phyloP scores from a whole-genome alignment of 345 rosid genomes.

The Nephelium lappaceum region DNA sequence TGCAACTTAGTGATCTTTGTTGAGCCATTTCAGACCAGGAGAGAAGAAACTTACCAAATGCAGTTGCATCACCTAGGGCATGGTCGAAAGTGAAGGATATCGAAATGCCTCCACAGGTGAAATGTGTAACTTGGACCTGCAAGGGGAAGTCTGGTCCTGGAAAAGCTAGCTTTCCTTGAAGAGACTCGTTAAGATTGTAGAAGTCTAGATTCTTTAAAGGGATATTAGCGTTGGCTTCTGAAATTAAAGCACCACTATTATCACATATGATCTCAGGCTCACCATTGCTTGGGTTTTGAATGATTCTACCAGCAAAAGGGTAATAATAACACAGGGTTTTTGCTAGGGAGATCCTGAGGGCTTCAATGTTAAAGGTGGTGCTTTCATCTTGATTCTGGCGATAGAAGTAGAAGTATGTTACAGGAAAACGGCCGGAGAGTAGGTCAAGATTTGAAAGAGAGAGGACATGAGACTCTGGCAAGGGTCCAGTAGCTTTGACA shows the following conservation, averaged over 20 bases:
- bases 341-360: conserved; percentile 59
- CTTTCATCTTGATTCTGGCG: conserved; percentile 30
- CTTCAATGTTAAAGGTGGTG: conserved; percentile 34
- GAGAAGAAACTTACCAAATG: conserved; percentile 65
- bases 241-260: conserved; percentile 59
- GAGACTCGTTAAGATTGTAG: conserved; percentile 49
- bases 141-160: conserved; percentile 45
- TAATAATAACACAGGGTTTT: conserved; percentile 54
- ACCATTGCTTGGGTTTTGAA: conserved; percentile 39
- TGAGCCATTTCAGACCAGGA: conserved; percentile 75
- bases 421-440: conserved; percentile 84
- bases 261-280: conserved; percentile 73
- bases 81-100: conserved; percentile 80
- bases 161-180: conserved; percentile 58
- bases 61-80: conserved; percentile 78
- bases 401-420: conserved; percentile 80
- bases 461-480: conserved; percentile 31
- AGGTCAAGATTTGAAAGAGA: conserved; percentile 83
- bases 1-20: conserved; percentile 55
- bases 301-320: conserved; percentile 77
- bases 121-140: conserved; percentile 65
- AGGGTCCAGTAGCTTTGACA: conserved; percentile 48
- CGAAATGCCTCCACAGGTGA: conserved; percentile 68
- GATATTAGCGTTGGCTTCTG: conserved; percentile 54
- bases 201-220: conserved; percentile 59